Conservation (phyloP, 176 grass and related monocot genomes). For the Puya raimondii region DNA sequence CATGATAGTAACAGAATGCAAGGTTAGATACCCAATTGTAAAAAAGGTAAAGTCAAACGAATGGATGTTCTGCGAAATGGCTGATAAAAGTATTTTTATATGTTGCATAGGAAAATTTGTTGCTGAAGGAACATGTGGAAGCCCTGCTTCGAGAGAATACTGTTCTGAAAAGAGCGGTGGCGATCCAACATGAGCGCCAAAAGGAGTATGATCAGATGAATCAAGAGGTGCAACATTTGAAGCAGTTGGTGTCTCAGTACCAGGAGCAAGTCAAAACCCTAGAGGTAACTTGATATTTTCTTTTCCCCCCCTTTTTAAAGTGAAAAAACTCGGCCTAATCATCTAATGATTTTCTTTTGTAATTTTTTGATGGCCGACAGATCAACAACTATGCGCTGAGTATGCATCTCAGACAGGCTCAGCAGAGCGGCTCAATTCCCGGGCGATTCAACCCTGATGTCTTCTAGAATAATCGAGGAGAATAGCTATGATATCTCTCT, state of each 20-base stretch:
- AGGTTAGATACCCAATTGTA: too few species aligned
- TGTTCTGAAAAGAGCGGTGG: constrained; percentile 66
- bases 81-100: neutral
- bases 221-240: constrained; percentile 61
- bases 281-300: constrained; percentile 37
- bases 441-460: constrained; percentile 70
- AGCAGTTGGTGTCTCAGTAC: constrained; percentile 69
- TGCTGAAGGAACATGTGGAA: constrained; percentile 69
- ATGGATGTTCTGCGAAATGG: too few species aligned
- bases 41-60: too few species aligned
- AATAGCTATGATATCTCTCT: neutral
- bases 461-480: constrained; percentile 26
- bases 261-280: constrained; percentile 73
- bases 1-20: too few species aligned
- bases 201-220: constrained; percentile 48
- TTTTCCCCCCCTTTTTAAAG: neutral
- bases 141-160: constrained; percentile 48
- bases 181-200: constrained; percentile 81
- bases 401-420: constrained; percentile 79
- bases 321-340: too few species aligned
- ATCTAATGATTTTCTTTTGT: too few species aligned
- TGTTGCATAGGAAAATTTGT: constrained; percentile 57
- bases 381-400: constrained; percentile 75
- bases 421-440: constrained; percentile 61
- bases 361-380: constrained; percentile 12